phyloP scores from a whole-genome alignment of 768 basidiomycete genomes.

The Vararia minispora region DNA sequence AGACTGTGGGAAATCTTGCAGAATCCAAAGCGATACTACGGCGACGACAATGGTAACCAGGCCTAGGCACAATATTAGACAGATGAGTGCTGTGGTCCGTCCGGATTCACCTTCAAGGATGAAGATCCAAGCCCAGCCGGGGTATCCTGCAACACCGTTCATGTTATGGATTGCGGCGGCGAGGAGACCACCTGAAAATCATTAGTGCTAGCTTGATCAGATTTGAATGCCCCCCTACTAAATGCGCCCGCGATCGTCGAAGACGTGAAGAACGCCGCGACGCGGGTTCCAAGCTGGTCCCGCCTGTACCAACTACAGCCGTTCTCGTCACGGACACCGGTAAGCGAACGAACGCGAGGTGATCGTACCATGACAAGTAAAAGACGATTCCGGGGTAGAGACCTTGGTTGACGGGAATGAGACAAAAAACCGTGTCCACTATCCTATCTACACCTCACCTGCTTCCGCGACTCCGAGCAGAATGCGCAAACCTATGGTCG shows the following conservation, averaged over 20 bases:
- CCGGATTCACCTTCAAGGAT: too few relatives aligned
- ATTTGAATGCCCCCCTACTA: constrained; percentile 27
- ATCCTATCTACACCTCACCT: too few relatives aligned
- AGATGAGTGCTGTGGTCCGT: too few relatives aligned
- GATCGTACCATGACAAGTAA: constrained; percentile 44
- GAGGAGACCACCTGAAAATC: constrained; percentile 41
- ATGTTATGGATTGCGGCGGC: constrained; percentile 61
- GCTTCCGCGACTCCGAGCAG: constrained; percentile 47
- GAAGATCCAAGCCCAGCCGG: constrained; percentile 64
- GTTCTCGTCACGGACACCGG: background rate
- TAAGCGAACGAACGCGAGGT: background rate
- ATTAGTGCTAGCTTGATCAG: background rate
- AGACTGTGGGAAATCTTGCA: constrained; percentile 70
- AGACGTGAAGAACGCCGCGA: constrained; percentile 71
- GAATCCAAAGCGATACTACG: constrained; percentile 54
- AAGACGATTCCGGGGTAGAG: constrained; percentile 45
- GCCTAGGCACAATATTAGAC: too few relatives aligned
- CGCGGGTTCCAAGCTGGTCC: constrained; percentile 58
- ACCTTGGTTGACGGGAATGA: too few relatives aligned
- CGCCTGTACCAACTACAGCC: constrained; percentile 65
- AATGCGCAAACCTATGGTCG: constrained; percentile 41
- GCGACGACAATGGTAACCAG: constrained; percentile 52
- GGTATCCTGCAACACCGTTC: constrained; percentile 53
- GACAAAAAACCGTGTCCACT: too few relatives aligned
- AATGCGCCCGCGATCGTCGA: constrained; percentile 74